Evolutionary conservation across 345 rosid genomes (phyloP).

Genomic region (Sonneratia caseolaris): DNA sequence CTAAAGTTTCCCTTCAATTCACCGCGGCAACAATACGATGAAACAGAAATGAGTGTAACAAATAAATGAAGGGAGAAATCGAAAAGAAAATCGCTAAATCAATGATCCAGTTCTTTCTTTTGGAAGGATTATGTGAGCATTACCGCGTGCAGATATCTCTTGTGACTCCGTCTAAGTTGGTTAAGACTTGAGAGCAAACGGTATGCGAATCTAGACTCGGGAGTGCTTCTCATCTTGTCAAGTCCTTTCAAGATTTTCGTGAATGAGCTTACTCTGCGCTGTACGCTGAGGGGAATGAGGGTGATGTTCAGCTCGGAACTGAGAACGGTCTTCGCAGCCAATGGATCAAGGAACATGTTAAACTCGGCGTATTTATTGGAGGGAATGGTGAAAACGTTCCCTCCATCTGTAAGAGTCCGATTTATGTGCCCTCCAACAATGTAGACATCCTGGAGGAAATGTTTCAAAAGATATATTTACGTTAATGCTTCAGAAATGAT

Average conservation of each 20-base stretch:
- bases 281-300: slow-evolving; percentile 57
- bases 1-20: no score
- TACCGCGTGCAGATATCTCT: slow-evolving; percentile 62
- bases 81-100: no score
- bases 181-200: slow-evolving; percentile 41
- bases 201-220: slow-evolving; percentile 43
- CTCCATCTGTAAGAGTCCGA: slow-evolving; percentile 24
- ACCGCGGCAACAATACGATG: no score
- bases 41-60: no score
- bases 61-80: no score
- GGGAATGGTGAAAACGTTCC: slow-evolving; percentile 45
- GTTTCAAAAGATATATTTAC: neutral
- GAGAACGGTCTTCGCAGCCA: slow-evolving; percentile 64
- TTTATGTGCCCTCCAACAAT: slow-evolving; percentile 79
- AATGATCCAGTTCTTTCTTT: neutral
- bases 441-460: slow-evolving; percentile 46
- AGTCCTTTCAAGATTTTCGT: slow-evolving; percentile 23
- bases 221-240: slow-evolving; percentile 26
- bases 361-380: slow-evolving; percentile 55
- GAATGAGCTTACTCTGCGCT: slow-evolving; percentile 41
- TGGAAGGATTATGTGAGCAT: neutral
- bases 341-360: slow-evolving; percentile 85
- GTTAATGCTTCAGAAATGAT: neutral
- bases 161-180: slow-evolving; percentile 34
- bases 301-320: slow-evolving; percentile 55